These are phyloP conservation scores for Xylaria sp. DNA, from an alignment of 2,329 filamentous ascomycete species.

Conservation along the genomic window DNA sequence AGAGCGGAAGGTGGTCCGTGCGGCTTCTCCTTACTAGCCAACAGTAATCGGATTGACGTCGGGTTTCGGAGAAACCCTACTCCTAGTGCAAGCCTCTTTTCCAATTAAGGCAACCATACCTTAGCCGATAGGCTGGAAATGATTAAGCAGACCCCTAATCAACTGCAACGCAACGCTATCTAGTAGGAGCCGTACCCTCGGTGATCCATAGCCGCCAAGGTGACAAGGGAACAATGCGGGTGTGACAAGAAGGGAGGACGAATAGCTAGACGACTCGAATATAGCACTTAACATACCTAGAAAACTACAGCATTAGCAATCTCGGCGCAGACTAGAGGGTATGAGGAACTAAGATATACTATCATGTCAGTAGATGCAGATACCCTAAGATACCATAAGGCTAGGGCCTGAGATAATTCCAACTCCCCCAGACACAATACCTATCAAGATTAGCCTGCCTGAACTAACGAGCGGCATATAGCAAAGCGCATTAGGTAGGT, in stretches of 20 bases:
- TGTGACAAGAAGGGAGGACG: not conserved
- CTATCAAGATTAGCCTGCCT: too few species aligned
- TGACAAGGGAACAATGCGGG: not conserved
- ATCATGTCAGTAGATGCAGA: not conserved
- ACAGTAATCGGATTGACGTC: conserved; percentile 22
- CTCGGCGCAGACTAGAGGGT: not conserved
- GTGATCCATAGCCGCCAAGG: not conserved
- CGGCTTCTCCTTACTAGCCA: not conserved
- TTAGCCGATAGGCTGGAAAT: conserved; percentile 18
- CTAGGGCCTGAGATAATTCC: not conserved
- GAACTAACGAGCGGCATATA: too few species aligned
- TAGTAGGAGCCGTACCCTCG: not conserved
- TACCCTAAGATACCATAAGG: not conserved
- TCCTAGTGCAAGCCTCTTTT: conserved; percentile 20
- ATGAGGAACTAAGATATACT: too few species aligned
- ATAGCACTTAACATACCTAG: not conserved
- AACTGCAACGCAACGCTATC: not conserved
- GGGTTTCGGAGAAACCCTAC: conserved; percentile 24
- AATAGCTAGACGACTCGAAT: not conserved
- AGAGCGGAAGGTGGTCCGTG: conserved; percentile 15
- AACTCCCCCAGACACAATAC: too few species aligned
- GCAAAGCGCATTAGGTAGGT: too few species aligned
- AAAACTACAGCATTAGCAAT: not conserved
- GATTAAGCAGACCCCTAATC: not conserved
- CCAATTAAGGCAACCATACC: conserved; percentile 11